Percentiles rank a stretch among this genome's conserved stretches.
These are phyloP conservation scores for Coniochaeta hoffmannii DNA, from an alignment of 2,329 filamentous ascomycete genomes.

Conservation along the genomic window DNA sequence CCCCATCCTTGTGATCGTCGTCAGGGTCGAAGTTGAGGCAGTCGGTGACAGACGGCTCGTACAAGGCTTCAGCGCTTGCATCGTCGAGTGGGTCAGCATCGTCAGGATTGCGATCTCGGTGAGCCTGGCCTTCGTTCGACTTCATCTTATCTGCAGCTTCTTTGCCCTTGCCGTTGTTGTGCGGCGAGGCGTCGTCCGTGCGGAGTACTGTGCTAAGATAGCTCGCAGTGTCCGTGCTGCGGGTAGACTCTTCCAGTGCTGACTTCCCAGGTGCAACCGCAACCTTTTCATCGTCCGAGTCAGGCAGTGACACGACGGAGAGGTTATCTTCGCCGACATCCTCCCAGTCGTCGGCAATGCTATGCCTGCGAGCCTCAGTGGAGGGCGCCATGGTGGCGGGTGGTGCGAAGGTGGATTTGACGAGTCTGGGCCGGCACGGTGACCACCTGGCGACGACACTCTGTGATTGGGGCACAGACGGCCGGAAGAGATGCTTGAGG, in stretches of 20 bases:
- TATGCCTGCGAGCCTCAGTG: neutral
- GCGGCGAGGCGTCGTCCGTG: neutral
- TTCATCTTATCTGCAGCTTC: neutral
- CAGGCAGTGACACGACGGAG: conserved; percentile 8
- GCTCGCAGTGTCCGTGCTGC: neutral
- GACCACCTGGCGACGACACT: too few species aligned
- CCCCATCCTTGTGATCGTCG: neutral
- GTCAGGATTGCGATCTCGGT: neutral
- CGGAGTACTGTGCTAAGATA: neutral
- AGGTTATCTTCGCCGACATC: conserved; percentile 9
- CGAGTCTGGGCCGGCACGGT: too few species aligned
- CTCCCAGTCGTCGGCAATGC: conserved; percentile 10
- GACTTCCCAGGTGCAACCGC: neutral
- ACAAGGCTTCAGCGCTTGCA: neutral
- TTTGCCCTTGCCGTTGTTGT: neutral
- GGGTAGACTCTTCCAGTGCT: neutral
- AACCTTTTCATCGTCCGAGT: neutral
- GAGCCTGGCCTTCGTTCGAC: neutral
- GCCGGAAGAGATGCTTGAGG: too few species aligned
- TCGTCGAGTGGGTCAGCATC: neutral
- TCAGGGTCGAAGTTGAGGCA: neutral
- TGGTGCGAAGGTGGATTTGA: too few species aligned
- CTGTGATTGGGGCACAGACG: too few species aligned
- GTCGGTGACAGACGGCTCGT: neutral
- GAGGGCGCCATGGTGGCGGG: neutral